Base-by-base conservation (phyloP, 495 filamentous ascomycete genomes). In the Acidomyces sp. region DNA sequence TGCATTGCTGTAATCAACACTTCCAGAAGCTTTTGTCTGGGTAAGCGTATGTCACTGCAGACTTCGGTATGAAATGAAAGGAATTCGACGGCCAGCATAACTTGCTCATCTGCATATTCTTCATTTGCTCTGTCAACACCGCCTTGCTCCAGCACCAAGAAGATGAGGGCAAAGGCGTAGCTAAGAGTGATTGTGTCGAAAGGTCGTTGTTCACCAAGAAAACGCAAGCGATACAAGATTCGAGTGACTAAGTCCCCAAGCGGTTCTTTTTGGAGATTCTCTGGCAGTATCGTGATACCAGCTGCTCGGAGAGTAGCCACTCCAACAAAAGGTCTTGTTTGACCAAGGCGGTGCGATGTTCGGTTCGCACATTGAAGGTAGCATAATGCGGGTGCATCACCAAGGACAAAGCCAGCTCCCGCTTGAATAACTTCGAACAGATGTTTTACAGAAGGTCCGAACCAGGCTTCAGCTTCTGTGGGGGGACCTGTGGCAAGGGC, bases 11-110 rank as follows among this genome's bases (percentile, higher is more conserved):
- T 64, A 21, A 93, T 76, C 18, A 95, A 62, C 1, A 72, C 67
- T 7, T 67, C 54, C 0, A 96, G 57, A 13, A 92, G 64, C 32
- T 86, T 71, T 39, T 68, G 66, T 2, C 90, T 80, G 20, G 88
- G 86, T 22, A 95, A 67, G 22, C 74, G 71, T 13, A 67, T 61
- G 50, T 93, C 78, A 59, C 56, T 74, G 62, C 69, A 60, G 27
- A 39, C 16, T 22, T 79, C 73, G 2, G 85, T 81, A 54, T 97
- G 90, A 61, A 85, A 93, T 0, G 83, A 74, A 12, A 96, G 55
- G 48, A 93, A 80, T 56, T 96, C 90, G n/a, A 96, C 63, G 21
- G 82, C 84, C 37, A 97, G 73, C 10, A 94, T 70, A 20, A 95
- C 64, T 55, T 96, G 90, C 34, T 81, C 72, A 53, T 95, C 90